Conservation (phyloP, 2,329 filamentous ascomycete species). For the Alternaria panax region DNA sequence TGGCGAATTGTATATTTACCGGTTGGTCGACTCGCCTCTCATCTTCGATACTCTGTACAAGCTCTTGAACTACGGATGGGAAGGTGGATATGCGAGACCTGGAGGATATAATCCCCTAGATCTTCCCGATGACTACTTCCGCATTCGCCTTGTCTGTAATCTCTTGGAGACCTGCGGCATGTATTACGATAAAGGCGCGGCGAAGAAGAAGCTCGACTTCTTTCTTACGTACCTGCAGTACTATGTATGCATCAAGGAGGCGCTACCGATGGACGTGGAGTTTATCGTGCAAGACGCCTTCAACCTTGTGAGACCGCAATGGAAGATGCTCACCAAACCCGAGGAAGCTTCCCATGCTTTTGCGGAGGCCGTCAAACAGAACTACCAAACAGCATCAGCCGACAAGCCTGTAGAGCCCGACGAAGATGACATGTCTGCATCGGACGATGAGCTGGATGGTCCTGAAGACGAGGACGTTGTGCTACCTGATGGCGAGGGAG, state of each 20-base stretch:
- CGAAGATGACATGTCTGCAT: constrained; percentile 73
- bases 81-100: constrained; percentile 78
- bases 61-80: constrained; percentile 90
- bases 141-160: constrained; percentile 87
- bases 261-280: constrained; percentile 94
- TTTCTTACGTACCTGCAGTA: constrained; percentile 98
- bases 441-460: constrained; percentile 73
- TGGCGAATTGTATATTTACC: constrained; percentile 96
- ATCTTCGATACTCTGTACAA: constrained; percentile 96
- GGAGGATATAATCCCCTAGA: constrained; percentile 81
- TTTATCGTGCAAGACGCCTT: constrained; percentile 96
- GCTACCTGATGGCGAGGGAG: constrained; percentile 62
- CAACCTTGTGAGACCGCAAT: constrained; percentile 83
- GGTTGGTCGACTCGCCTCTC: constrained; percentile 92
- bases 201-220: constrained; percentile 97
- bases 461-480: constrained; percentile 54
- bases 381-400: constrained; percentile 79
- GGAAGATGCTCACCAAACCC: constrained; percentile 82
- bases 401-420: constrained; percentile 76
- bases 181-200: constrained; percentile 91
- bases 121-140: constrained; percentile 92
- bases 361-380: constrained; percentile 85
- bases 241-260: constrained; percentile 89
- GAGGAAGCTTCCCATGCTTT: constrained; percentile 86
- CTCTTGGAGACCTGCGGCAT: constrained; percentile 94